Base-by-base conservation (phyloP, 805 yeast genomes). In the Candida tammaniensis region DNA sequence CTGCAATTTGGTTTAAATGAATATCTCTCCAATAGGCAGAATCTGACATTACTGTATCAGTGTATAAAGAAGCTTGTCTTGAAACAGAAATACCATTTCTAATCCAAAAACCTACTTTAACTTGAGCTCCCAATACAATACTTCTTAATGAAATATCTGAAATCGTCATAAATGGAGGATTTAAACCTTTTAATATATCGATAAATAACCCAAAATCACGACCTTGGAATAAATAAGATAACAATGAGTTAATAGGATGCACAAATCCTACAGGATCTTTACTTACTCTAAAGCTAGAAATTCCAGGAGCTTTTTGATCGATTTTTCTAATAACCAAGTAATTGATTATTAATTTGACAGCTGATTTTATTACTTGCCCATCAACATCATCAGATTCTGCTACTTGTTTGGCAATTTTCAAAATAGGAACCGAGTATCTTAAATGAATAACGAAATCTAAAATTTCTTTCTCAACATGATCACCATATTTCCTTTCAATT, bases 61-160 rank as follows among this genome's bases (percentile, higher is more conserved):
- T 61, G 42, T 79, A 78, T 11, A 71, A 57, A 0, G 70, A 51
- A 0, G 79, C 72, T 43, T 77, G 78, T 27, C 71, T 64, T 4
- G 76, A 54, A 2, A 70, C 74, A 5, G 74, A 66, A 33, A 63
- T 49, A 14, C 93, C 93, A 48, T 83, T 83, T 58, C 91, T 71
- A 2, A 83, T 72, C 93, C 93, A 83, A 41, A 74, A 76, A 1
- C 84, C 84, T 1, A 74, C 60, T 21, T 70, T 71, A 3, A 81
- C 74, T 48, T 83, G 91, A 3, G 80, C 59, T 13, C 74, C 69
- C 19, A 82, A 59, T 1, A 80, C 87, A 20, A 79, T 60, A 11
- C 81, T 71, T 51, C 83, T 68, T 31, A 83, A 52, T 0, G 82
- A 69, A 33, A 71, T 63, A 52, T 81, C 87, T 0, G 83, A 66